Evolutionary conservation across 305 asterid genomes (phyloP).

Genomic region (Coffea humblotiana): DNA sequence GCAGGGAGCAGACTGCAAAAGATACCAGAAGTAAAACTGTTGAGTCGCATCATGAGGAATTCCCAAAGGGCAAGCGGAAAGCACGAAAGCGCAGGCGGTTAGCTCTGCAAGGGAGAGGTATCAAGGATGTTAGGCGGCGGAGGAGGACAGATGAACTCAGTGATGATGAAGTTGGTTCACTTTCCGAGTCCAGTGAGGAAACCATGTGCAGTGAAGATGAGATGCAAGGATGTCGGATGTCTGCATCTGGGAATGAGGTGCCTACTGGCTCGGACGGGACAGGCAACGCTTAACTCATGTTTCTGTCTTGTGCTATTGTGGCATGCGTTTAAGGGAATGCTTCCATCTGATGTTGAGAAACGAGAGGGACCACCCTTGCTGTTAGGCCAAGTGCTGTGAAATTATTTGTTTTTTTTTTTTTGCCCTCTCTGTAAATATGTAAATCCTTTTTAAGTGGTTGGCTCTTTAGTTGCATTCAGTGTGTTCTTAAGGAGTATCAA

Average conservation of each 20-base stretch:
- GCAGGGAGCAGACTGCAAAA: constrained; percentile 37
- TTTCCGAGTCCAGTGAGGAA: constrained; percentile 63
- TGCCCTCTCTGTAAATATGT: neutral
- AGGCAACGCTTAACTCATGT: neutral
- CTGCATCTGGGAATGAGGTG: constrained; percentile 55
- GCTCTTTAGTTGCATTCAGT: neutral
- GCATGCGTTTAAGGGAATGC: neutral
- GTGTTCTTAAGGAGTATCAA: neutral
- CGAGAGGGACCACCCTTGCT: neutral
- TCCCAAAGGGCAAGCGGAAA: constrained; percentile 86
- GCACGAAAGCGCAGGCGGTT: constrained; percentile 79
- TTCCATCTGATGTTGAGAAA: neutral
- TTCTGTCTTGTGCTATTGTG: neutral
- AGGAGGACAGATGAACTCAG: constrained; percentile 65
- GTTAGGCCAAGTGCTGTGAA: neutral
- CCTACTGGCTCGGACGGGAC: constrained; percentile 67
- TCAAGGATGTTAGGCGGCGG: constrained; percentile 50
- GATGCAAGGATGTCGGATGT: constrained; percentile 50
- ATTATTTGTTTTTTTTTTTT: too few relatives aligned
- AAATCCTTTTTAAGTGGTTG: neutral
- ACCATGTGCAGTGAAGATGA: constrained; percentile 72
- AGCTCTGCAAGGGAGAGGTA: constrained; percentile 64
- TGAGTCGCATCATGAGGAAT: constrained; percentile 74
- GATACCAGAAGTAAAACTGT: constrained; percentile 54
- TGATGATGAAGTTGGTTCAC: constrained; percentile 71